phyloP scores from a whole-genome alignment of 2,329 filamentous ascomycete genomes.

The Diaporthe capsici region DNA sequence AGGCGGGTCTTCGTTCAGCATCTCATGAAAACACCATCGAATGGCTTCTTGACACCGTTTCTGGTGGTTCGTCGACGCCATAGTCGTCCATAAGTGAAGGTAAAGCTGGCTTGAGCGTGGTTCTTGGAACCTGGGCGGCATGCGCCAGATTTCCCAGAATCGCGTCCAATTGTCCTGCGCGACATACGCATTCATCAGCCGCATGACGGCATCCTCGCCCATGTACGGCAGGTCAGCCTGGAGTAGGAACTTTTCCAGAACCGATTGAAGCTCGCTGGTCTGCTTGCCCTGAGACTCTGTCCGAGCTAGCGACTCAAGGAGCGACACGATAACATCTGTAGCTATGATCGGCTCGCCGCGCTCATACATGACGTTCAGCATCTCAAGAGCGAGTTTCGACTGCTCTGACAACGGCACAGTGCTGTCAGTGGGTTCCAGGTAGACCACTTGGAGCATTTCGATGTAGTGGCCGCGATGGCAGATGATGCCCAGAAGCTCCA shows the following conservation, averaged over 20 bases:
- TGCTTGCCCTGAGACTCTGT: constrained; percentile 50
- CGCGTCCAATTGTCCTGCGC: constrained; percentile 63
- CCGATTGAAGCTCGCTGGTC: constrained; percentile 57
- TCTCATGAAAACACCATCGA: constrained; percentile 70
- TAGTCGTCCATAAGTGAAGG: constrained; percentile 62
- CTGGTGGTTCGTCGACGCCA: constrained; percentile 61
- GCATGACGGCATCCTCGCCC: constrained; percentile 53
- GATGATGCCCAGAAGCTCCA: constrained; percentile 55
- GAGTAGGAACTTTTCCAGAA: constrained; percentile 61
- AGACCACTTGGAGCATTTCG: constrained; percentile 56
- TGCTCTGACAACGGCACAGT: constrained; percentile 49
- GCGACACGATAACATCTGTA: constrained; percentile 63
- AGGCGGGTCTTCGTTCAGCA: constrained; percentile 67
- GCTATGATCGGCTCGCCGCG: constrained; percentile 59
- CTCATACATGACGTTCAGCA: constrained; percentile 61
- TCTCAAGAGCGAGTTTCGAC: constrained; percentile 57
- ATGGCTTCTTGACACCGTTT: constrained; percentile 61
- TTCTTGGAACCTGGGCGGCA: constrained; percentile 63
- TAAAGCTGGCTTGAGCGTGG: constrained; percentile 69
- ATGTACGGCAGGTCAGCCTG: constrained; percentile 56
- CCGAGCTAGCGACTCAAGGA: constrained; percentile 59
- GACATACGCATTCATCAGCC: constrained; percentile 63
- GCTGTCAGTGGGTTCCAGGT: constrained; percentile 44
- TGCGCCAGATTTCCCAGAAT: constrained; percentile 74
- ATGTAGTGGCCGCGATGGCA: constrained; percentile 54